Percentiles rank a stretch among this genome's conserved stretches.
These are phyloP conservation scores for Colletotrichum gloeosporioides DNA, from an alignment of 2,329 filamentous ascomycete genomes.

Conservation along the genomic window DNA sequence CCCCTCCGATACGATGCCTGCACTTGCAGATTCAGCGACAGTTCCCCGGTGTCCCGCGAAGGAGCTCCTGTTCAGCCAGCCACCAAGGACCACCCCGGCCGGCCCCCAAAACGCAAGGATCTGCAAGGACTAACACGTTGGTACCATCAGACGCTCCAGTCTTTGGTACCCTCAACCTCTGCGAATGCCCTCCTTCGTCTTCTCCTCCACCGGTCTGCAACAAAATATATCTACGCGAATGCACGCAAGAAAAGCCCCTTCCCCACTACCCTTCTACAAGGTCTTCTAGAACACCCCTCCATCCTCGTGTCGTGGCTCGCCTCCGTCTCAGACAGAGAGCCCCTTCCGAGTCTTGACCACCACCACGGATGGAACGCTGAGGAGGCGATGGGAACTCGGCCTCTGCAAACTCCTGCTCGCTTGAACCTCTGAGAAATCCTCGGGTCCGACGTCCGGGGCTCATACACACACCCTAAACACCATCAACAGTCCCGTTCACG, in stretches of 20 bases:
- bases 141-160: not conserved
- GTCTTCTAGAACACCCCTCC: conserved; percentile 6
- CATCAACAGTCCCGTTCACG: not conserved
- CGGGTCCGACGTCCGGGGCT: not conserved
- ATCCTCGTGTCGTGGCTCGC: not conserved
- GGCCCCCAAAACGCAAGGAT: not conserved
- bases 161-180: not conserved
- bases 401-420: not conserved
- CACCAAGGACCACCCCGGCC: not conserved
- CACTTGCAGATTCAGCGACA: conserved; percentile 4
- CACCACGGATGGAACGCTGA: not conserved
- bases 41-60: not conserved
- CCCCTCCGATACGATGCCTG: not conserved
- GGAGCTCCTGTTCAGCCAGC: not conserved
- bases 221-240: conserved; percentile 5
- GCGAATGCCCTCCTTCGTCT: not conserved
- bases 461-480: not conserved
- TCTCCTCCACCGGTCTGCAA: conserved; percentile 11
- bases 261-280: not conserved
- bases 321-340: not conserved
- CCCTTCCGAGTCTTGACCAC: not conserved
- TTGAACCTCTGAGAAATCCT: not conserved
- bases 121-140: not conserved
- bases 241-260: conserved; percentile 8
- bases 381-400: not conserved